phyloP scores from a whole-genome alignment of 2,329 filamentous ascomycete genomes.

The Fusarium sulawesiense region DNA sequence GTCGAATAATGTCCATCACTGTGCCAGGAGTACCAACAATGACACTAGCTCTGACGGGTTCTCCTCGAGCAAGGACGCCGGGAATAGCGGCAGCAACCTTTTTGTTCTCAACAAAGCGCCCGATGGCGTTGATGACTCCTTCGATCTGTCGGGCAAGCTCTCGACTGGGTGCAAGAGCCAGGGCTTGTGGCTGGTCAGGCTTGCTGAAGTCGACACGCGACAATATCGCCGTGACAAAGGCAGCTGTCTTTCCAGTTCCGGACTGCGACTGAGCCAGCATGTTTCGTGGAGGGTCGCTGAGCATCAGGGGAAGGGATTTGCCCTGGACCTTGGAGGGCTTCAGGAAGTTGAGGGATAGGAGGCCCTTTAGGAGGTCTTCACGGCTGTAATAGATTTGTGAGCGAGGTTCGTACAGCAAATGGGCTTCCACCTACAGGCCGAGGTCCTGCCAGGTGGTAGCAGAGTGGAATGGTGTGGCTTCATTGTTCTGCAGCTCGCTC shows the following conservation, averaged over 20 bases:
- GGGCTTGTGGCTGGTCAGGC: slow-evolving; percentile 79
- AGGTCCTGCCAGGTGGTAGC: slow-evolving; percentile 86
- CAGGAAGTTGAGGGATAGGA: slow-evolving; percentile 85
- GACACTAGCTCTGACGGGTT: slow-evolving; percentile 78
- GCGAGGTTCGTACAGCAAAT: not conserved
- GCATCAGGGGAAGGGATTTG: slow-evolving; percentile 88
- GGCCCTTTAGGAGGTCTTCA: slow-evolving; percentile 76
- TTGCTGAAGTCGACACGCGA: slow-evolving; percentile 82
- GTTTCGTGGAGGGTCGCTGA: slow-evolving; percentile 87
- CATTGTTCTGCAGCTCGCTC: slow-evolving; percentile 86
- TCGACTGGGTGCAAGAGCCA: slow-evolving; percentile 90
- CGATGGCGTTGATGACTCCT: slow-evolving; percentile 84
- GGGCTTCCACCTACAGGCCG: slow-evolving; percentile 70
- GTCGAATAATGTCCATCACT: slow-evolving; percentile 85
- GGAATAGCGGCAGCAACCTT: slow-evolving; percentile 86
- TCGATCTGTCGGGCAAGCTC: slow-evolving; percentile 96
- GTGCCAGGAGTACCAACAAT: slow-evolving; percentile 96
- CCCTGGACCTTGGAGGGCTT: slow-evolving; percentile 99
- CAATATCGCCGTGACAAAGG: slow-evolving; percentile 92
- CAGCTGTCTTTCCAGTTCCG: slow-evolving; percentile 96
- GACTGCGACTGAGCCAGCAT: slow-evolving; percentile 99
- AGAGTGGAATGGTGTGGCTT: slow-evolving; percentile 88
- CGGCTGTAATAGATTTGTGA: slow-evolving; percentile 45
- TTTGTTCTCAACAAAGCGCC: slow-evolving; percentile 81
- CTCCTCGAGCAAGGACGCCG: slow-evolving; percentile 75